A percentile compares a stretch with the other conserved stretches of the same genome.
phyloP scores from a whole-genome alignment of 1,284 basidiomycete genomes.

The Coniferiporia weirii region DNA sequence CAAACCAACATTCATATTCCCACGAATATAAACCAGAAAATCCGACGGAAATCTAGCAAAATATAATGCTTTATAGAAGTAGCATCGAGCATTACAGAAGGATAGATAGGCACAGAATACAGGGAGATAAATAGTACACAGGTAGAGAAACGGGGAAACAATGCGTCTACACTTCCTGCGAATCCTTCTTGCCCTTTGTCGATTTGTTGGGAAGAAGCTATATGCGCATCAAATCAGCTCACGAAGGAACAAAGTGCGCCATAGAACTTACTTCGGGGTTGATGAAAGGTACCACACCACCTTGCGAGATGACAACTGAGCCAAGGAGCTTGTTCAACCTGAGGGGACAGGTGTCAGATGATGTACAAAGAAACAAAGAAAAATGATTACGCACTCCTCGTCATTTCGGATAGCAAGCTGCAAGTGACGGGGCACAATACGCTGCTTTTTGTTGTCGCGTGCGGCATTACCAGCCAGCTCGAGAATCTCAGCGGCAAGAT shows the following conservation, averaged over 20 bases:
- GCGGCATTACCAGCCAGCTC: constrained; percentile 72
- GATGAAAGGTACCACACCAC: constrained; percentile 76
- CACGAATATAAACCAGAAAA: background rate
- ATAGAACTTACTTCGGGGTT: constrained; percentile 35
- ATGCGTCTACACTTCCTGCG: constrained; percentile 20
- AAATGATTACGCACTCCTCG: constrained; percentile 55
- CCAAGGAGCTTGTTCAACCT: constrained; percentile 73
- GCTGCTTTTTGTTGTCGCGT: constrained; percentile 74
- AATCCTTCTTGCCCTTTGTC: constrained; percentile 21
- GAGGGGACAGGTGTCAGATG: constrained; percentile 13
- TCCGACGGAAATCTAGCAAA: background rate
- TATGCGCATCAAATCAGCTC: constrained; percentile 22
- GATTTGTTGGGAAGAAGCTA: constrained; percentile 55
- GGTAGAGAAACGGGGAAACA: constrained; percentile 19
- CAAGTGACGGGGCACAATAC: constrained; percentile 87
- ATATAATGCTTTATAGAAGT: background rate
- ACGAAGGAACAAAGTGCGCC: background rate
- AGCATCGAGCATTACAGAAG: constrained; percentile 1
- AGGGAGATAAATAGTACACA: constrained; percentile 7
- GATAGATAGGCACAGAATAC: constrained; percentile 5
- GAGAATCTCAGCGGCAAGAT: constrained; percentile 71
- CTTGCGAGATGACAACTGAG: constrained; percentile 81
- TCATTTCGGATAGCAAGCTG: constrained; percentile 89
- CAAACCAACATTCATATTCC: background rate
- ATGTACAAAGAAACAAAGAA: constrained; percentile 23